Evolutionary conservation across 768 basidiomycete species (phyloP).

Genomic region (Austroboletus eburneus): DNA sequence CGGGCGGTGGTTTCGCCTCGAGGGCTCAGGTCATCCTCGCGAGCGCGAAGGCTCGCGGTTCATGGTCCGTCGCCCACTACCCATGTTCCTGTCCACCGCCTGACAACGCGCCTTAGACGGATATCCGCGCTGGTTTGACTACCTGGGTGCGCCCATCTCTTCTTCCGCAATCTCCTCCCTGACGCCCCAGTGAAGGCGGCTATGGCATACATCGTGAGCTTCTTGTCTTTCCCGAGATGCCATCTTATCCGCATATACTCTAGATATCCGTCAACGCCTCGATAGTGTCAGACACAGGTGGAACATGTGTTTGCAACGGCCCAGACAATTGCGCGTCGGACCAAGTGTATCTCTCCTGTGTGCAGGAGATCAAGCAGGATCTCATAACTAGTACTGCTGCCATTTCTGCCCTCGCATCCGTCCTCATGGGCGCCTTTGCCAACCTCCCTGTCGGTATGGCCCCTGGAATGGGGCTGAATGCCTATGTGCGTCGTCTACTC

Average conservation of each 20-base stretch:
- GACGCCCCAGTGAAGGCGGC: constrained; percentile 46
- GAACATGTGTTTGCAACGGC: constrained; percentile 72
- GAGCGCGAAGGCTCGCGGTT: constrained; percentile 65
- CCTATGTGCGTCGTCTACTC: constrained; percentile 51
- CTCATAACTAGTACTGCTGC: constrained; percentile 82
- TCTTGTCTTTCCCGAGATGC: background rate
- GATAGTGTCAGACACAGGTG: constrained; percentile 72
- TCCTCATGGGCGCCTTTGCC: constrained; percentile 80
- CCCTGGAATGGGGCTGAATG: constrained; percentile 80
- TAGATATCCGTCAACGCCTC: constrained; percentile 85
- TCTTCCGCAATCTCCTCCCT: background rate
- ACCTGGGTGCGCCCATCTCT: constrained; percentile 60
- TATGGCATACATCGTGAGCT: constrained; percentile 78
- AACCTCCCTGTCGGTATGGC: constrained; percentile 90
- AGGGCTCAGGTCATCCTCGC: constrained; percentile 62
- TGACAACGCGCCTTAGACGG: constrained; percentile 46
- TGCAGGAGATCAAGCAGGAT: constrained; percentile 62
- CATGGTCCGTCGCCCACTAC: constrained; percentile 34
- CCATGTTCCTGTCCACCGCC: background rate
- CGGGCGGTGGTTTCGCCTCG: constrained; percentile 70
- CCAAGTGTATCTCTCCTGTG: constrained; percentile 50
- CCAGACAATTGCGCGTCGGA: constrained; percentile 53
- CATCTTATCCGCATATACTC: background rate
- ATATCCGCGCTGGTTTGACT: constrained; percentile 74
- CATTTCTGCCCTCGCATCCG: constrained; percentile 66